Evolutionary conservation across 2,329 filamentous ascomycete species (phyloP).

Genomic region (Penicillium sp.): DNA sequence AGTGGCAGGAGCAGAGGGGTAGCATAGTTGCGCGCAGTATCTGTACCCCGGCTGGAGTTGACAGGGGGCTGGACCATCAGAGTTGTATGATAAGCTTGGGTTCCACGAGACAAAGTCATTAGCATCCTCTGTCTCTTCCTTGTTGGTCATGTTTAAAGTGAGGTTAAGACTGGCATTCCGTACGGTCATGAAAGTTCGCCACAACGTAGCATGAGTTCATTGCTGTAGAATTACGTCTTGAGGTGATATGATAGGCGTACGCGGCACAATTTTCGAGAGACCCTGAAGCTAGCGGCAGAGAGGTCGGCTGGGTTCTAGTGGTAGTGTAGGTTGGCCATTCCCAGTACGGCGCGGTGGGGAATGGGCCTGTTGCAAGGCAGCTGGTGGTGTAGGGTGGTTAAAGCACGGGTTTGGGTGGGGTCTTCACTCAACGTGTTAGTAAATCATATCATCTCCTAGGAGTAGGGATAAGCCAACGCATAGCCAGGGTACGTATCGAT

Average conservation of each 20-base stretch:
- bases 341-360: slow-evolving; percentile 5
- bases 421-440: too few relatives aligned
- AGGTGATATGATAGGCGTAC: slow-evolving; percentile 3
- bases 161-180: too few relatives aligned
- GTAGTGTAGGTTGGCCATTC: slow-evolving; percentile 6
- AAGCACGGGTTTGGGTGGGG: slow-evolving; percentile 1
- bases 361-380: not conserved
- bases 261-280: slow-evolving; percentile 9
- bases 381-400: slow-evolving; percentile 5
- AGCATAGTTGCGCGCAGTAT: slow-evolving; percentile 3
- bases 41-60: slow-evolving; percentile 8
- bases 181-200: not conserved
- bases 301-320: slow-evolving; percentile 5
- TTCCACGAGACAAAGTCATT: slow-evolving; percentile 10
- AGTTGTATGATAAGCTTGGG: slow-evolving; percentile 1
- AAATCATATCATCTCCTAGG: not conserved
- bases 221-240: slow-evolving; percentile 2
- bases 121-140: not conserved
- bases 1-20: not conserved
- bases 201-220: slow-evolving; percentile 12
- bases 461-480: not conserved
- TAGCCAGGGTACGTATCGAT: slow-evolving; percentile 13
- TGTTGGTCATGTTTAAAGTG: too few relatives aligned
- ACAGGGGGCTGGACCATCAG: not conserved
- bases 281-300: slow-evolving; percentile 9